Base-by-base conservation (phyloP, 2,329 filamentous ascomycete species). In the Ophiostoma ips region DNA sequence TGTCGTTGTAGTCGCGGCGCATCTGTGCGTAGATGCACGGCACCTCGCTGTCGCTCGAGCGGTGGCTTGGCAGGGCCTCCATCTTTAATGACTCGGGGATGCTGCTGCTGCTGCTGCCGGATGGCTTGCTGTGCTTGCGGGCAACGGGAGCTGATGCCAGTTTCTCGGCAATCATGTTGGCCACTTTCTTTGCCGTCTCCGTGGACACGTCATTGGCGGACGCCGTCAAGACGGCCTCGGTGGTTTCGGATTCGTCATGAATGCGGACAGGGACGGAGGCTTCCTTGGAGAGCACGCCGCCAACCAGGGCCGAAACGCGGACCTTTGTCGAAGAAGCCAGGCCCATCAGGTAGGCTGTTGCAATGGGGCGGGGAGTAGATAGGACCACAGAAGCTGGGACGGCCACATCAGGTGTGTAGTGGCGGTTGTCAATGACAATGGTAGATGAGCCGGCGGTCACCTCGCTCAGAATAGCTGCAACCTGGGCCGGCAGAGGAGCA, bases 1-100 rank as follows among this genome's bases (percentile, higher is more conserved):
- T 55, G 36, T 64, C 61, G 48, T 61, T 58, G 38, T 57, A 55
- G 12, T 62, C 58, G 19, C 54, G 52, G 7, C 55, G 51, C 13
- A 58, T 28, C 5, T 47, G 50, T 0, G 52, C 52, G 9, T 55
- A 55, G 24, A 55, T 56, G 51, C 55, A 59, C 13, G 58, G 57
- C 35, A 53, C 12, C 1, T 49, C 41, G 19, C 33, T n/a, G 13
- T 34, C 16, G 21, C 19, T 16, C 33, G 28, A 34, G 9, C 16
- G 35, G 33, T 21, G 49, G 11, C 31, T 46, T 5, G 45, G 40
- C 43, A 46, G 35, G 10, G 51, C 31, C 45, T 53, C 51, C 48
- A 53, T 53, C 40, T 5, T 44, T 4, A 53, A 12, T 12, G 51
- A 53, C 31, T 31, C 51, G 2, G 51, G 51, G 13, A 50, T 33